These are phyloP conservation scores for Trichoderma koningiopsis DNA, from an alignment of 2,329 filamentous ascomycete species.

Conservation along the genomic window DNA sequence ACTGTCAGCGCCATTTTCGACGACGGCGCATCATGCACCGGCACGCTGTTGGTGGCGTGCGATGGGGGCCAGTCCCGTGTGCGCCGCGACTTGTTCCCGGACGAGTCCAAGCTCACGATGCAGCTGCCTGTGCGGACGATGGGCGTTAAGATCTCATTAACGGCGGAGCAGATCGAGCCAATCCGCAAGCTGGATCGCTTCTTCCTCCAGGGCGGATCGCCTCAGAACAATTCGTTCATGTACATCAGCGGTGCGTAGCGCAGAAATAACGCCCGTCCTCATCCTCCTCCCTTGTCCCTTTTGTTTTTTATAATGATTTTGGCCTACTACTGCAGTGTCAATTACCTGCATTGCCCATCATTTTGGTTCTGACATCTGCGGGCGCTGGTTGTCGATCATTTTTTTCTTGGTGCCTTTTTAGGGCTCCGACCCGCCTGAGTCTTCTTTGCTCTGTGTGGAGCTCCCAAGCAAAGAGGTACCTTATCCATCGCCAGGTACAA, in stretches of 20 bases:
- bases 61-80: constrained; percentile 53
- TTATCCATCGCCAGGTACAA: neutral
- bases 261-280: neutral
- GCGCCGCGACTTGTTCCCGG: constrained; percentile 43
- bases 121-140: constrained; percentile 52
- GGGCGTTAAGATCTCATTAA: constrained; percentile 48
- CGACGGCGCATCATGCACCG: constrained; percentile 46
- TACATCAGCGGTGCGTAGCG: constrained; percentile 52
- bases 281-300: neutral
- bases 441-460: constrained; percentile 1
- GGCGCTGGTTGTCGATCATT: neutral
- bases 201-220: constrained; percentile 57
- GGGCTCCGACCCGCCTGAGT: neutral
- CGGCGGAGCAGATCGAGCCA: constrained; percentile 44
- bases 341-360: neutral
- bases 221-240: constrained; percentile 52
- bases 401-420: neutral
- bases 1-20: constrained; percentile 49
- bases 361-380: neutral
- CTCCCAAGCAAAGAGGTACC: neutral
- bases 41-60: constrained; percentile 52
- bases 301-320: neutral
- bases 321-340: neutral
- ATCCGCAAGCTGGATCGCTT: constrained; percentile 54
- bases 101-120: constrained; percentile 32